Percentiles rank a stretch among this genome's conserved stretches.
Conservation (phyloP, 768 basidiomycete species). For the Kwoniella mangroviensis region DNA sequence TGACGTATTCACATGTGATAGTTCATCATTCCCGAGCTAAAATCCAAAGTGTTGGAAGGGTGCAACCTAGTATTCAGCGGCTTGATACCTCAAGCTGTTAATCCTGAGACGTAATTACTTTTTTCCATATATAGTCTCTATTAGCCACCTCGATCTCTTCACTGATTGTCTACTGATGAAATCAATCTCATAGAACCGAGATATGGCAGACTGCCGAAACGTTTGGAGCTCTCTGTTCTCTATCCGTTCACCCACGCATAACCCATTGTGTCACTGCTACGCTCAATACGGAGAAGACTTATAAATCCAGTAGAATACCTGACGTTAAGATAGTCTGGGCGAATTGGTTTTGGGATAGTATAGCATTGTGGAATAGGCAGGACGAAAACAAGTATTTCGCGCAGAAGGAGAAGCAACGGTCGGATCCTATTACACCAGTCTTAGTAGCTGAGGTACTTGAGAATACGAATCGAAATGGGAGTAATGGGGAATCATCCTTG, state of each 20-base stretch:
- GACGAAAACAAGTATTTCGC: slow-evolving; percentile 76
- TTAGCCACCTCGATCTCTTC: too few species aligned
- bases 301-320: slow-evolving; percentile 75
- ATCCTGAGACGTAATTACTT: slow-evolving; percentile 66
- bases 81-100: slow-evolving; percentile 86
- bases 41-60: slow-evolving; percentile 74
- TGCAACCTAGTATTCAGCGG: slow-evolving; percentile 89
- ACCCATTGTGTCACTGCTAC: slow-evolving; percentile 94
- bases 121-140: neutral
- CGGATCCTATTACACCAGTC: neutral
- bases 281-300: slow-evolving; percentile 85
- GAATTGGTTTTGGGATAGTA: slow-evolving; percentile 85
- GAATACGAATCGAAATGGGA: neutral
- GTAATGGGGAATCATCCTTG: neutral
- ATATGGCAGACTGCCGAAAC: slow-evolving; percentile 83
- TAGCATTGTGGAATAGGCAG: slow-evolving; percentile 83
- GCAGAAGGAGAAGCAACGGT: slow-evolving; percentile 11
- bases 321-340: slow-evolving; percentile 83
- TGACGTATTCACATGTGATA: slow-evolving; percentile 50
- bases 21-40: slow-evolving; percentile 83
- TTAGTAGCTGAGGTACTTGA: neutral
- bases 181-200: slow-evolving; percentile 61
- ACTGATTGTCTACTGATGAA: neutral
- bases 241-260: slow-evolving; percentile 67
- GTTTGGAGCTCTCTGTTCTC: slow-evolving; percentile 84